A percentile compares a stretch with the other conserved stretches of the same genome.
phyloP scores from a whole-genome alignment of 2,329 filamentous ascomycete species.

The Fusarium proliferatum region DNA sequence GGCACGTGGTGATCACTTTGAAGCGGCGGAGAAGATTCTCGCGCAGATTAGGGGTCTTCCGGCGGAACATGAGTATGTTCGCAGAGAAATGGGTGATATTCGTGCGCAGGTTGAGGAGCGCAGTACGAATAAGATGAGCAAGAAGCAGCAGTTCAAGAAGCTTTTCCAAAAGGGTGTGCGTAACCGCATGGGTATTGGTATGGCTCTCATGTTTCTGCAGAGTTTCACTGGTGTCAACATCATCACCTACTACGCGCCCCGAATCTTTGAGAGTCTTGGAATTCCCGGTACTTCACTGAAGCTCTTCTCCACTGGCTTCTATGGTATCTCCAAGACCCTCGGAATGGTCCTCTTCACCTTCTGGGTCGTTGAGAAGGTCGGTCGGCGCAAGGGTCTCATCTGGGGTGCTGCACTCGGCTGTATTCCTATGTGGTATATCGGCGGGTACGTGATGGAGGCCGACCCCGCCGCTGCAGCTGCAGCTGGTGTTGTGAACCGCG shows the following conservation, averaged over 20 bases:
- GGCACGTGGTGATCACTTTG: constrained; percentile 67
- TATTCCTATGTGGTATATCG: constrained; percentile 55
- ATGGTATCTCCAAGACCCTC: constrained; percentile 53
- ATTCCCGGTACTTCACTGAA: constrained; percentile 47
- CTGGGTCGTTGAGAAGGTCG: constrained; percentile 60
- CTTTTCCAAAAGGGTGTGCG: constrained; percentile 51
- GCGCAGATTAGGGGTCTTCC: constrained; percentile 51
- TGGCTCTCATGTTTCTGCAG: constrained; percentile 61
- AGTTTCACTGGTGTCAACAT: constrained; percentile 63
- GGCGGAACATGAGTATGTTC: constrained; percentile 51
- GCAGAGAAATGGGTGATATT: constrained; percentile 67
- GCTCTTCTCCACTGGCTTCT: constrained; percentile 55
- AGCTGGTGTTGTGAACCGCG: constrained; percentile 56
- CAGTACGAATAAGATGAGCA: constrained; percentile 46
- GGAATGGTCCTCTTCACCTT: constrained; percentile 55
- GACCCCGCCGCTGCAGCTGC: constrained; percentile 54
- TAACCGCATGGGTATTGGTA: constrained; percentile 55
- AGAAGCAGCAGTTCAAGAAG: constrained; percentile 47
- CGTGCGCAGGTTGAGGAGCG: constrained; percentile 65
- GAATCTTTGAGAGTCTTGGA: constrained; percentile 53
- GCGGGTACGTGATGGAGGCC: constrained; percentile 49
- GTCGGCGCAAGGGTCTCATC: constrained; percentile 61
- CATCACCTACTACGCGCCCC: constrained; percentile 66
- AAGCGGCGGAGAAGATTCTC: constrained; percentile 54
- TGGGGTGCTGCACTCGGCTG: constrained; percentile 51